These are phyloP conservation scores for Vitis rotundifolia DNA, from an alignment of 164 flowering plant species.

Conservation along the genomic window DNA sequence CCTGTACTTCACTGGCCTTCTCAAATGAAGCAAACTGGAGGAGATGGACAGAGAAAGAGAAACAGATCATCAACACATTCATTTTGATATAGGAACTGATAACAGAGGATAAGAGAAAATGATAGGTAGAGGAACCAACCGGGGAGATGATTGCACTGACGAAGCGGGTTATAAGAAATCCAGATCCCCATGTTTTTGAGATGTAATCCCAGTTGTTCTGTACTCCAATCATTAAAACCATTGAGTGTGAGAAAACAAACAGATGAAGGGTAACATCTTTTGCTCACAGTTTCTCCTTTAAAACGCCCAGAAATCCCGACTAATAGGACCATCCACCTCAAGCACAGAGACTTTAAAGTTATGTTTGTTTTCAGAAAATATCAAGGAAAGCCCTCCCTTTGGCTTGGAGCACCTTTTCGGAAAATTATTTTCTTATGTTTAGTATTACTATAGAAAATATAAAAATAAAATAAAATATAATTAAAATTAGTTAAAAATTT, in stretches of 20 bases:
- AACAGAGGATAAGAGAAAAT: constrained; percentile 4
- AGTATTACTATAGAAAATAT: too few species aligned
- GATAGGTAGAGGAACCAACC: constrained; percentile 31
- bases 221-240: constrained; percentile 5
- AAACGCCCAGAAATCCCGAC: too few species aligned
- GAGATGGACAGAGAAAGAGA: background rate
- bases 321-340: too few species aligned
- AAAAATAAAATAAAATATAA: too few species aligned
- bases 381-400: too few species aligned
- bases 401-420: too few species aligned
- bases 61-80: background rate
- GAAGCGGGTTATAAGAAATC: constrained; percentile 73
- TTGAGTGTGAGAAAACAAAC: background rate
- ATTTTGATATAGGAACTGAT: background rate
- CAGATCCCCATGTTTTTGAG: constrained; percentile 66
- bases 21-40: constrained; percentile 73
- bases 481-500: too few species aligned
- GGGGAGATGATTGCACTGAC: constrained; percentile 73
- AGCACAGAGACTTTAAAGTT: too few species aligned
- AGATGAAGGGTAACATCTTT: background rate
- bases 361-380: too few species aligned
- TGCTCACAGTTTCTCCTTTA: too few species aligned
- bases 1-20: constrained; percentile 73
- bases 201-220: constrained; percentile 90
- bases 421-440: too few species aligned